Conservation (phyloP, 2,329 filamentous ascomycete genomes). For the Aspergillus brasiliensis region DNA sequence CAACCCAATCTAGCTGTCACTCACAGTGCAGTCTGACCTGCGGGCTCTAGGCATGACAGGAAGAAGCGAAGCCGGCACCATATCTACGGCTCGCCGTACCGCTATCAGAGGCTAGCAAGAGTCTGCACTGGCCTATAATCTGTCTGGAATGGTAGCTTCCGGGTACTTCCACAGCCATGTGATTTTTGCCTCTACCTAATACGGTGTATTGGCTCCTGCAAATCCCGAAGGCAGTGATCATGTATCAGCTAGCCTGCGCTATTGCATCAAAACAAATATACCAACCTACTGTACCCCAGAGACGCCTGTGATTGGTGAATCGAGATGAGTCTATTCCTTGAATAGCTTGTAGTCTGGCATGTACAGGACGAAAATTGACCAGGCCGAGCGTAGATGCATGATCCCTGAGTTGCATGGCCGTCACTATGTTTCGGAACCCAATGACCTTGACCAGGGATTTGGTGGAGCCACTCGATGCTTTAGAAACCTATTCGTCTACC, state of each 20-base stretch:
- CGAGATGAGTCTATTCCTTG: neutral
- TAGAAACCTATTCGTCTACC: neutral
- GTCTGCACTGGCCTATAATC: slow-evolving; percentile 1
- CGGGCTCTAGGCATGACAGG: slow-evolving; percentile 1
- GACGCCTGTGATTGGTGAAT: neutral
- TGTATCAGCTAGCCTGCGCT: neutral
- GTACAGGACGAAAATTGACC: neutral
- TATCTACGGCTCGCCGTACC: neutral
- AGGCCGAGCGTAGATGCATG: slow-evolving; percentile 1
- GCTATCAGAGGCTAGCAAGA: slow-evolving; percentile 1
- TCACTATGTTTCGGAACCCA: slow-evolving; percentile 1
- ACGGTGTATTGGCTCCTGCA: neutral
- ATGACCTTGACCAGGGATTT: neutral
- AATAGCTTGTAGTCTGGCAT: neutral
- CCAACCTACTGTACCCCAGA: neutral
- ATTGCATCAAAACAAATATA: neutral
- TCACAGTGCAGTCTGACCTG: slow-evolving; percentile 1
- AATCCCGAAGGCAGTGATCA: neutral
- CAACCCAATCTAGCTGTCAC: slow-evolving; percentile 6
- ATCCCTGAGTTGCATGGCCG: neutral
- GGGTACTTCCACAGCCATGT: slow-evolving; percentile 5
- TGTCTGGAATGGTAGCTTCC: neutral
- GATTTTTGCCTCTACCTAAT: neutral
- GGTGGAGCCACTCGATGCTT: neutral
- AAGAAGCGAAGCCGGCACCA: neutral